Evolutionary conservation across 2,329 filamentous ascomycete genomes (phyloP), one percentile per base, ranked within the genome.

Genomic region (Trichoderma sp.): DNA sequence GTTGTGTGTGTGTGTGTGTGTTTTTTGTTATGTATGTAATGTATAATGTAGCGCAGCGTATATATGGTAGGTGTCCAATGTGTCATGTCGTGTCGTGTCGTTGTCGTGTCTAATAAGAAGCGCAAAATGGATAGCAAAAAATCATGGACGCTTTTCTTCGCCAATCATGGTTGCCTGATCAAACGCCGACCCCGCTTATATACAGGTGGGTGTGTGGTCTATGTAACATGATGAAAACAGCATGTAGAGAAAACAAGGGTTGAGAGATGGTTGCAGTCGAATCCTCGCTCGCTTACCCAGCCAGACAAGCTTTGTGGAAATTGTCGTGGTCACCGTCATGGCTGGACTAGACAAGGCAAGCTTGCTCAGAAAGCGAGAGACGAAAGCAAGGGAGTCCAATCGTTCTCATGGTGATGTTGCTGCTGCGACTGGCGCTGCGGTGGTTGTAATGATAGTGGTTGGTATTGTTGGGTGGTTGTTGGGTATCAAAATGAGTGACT

Each of bases 191-290:
- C 68, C 61, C 55, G 65, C 65, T 67, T 59, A 67, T 60, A 56
- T 67, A 67, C 65, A 67, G 43, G 56, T 60, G 56, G 55, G 65
- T 59, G 65, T 52, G 55, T 52, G 65, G 55, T 67, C 65, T 67
- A 67, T 67, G 65, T 67, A 67, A 60, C 65, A 67, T 59, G 65
- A 67, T 66, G 63, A 66, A 66, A 58, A 59, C 54, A 66, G 54
- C 63, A 66, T 58, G 63, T 66, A 32, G 63, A 59, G 63, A 67
- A 66, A 66, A 49, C 63, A 66, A 66, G 54, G 39, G 37, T 56
- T 26, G 49, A 30, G 51, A 56, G 34, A 21, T 30, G 51, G 51
- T 55, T 66, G 51, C 26, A 11, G 21, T 39, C 46, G 11, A 18
- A 26, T 46, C 58, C 30, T 60, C 30, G 65, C 49, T 34, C 21